Evolutionary conservation across 352 stramenopile genomes (phyloP), one percentile per base, ranked within the genome.

Genomic region (Thalassiosira ordinaria): DNA sequence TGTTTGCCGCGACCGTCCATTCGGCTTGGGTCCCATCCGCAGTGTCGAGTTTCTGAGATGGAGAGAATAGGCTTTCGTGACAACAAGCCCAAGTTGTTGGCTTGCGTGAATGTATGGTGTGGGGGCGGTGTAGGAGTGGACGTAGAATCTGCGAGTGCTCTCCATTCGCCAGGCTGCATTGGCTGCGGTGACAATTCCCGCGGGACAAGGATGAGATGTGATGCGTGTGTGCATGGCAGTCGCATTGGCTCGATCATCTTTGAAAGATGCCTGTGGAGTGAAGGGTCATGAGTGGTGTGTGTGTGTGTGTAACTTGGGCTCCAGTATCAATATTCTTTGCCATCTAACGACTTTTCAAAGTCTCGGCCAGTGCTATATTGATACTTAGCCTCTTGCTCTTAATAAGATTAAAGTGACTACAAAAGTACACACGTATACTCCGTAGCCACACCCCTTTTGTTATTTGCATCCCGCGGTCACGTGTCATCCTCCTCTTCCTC

Each of bases 41-140:
- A n/a, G n/a, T n/a, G n/a, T n/a, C n/a, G n/a, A n/a, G n/a, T 66
- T 66, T 1, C 57, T 27, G 8, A 66, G n/a, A 26, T 66, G 57
- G 1, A 66, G 11, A 18, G 16, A 27, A 20, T 53, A 66, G 9
- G 57, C 57, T 27, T 66, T 66, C 11, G 57, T 51, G 22, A 66
- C 22, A 8, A n/a, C 33, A 18, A 61, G 44, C 6, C 63, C 63
- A n/a, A 72, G 44, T 14, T 72, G 3, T 31, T 60, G 41, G 0
- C 47, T 20, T 3, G 44, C 49, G 27, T 62, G 26, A 5, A 37
- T 46, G 8, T 46, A 16, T 5, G 63, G 63, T 20, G 63, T 72
- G 20, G 63, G 63, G 0, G 63, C 26, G 14, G 63, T 62, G 24
- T 72, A 31, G 0, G 63, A 62, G 26, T 62, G 26, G 1, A 44